A percentile compares a stretch with the other conserved stretches of the same genome.
Conservation (phyloP, 2,329 filamentous ascomycete genomes). For the Capronia coronata region DNA sequence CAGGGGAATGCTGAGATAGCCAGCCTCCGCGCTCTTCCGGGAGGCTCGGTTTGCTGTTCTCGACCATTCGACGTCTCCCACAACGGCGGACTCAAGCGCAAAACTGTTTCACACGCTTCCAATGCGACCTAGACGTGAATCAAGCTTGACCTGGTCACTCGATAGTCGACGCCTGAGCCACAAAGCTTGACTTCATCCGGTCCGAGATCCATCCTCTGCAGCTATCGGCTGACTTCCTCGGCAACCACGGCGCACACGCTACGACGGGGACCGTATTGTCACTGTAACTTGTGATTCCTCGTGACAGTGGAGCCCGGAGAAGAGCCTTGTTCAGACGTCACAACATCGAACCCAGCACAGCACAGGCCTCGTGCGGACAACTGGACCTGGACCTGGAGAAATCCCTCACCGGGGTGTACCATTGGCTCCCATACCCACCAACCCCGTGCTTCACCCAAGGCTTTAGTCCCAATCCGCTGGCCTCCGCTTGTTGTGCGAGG, state of each 20-base stretch:
- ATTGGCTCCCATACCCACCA: slow-evolving; percentile 11
- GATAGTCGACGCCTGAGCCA: too few relatives aligned
- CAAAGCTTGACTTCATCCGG: too few relatives aligned
- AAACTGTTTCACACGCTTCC: too few relatives aligned
- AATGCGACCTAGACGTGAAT: too few relatives aligned
- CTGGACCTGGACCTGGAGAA: slow-evolving; percentile 9
- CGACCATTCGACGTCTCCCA: too few relatives aligned
- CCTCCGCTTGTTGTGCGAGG: slow-evolving; percentile 18
- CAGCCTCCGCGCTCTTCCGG: slow-evolving; percentile 20
- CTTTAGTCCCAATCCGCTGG: slow-evolving; percentile 10
- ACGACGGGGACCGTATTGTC: background rate
- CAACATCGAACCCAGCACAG: background rate
- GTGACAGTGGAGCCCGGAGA: background rate
- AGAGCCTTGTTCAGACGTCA: slow-evolving; percentile 13
- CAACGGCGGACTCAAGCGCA: too few relatives aligned
- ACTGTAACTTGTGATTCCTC: too few relatives aligned
- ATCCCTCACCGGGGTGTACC: slow-evolving; percentile 13
- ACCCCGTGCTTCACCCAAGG: background rate
- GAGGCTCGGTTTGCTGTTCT: slow-evolving; percentile 8
- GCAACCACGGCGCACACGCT: background rate
- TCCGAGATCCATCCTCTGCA: too few relatives aligned
- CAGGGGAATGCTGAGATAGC: background rate
- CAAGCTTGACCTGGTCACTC: too few relatives aligned
- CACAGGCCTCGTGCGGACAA: too few relatives aligned
- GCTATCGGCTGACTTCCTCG: too few relatives aligned